Conservation (phyloP, 257 asterid species). For the Cruciata laevipes region DNA sequence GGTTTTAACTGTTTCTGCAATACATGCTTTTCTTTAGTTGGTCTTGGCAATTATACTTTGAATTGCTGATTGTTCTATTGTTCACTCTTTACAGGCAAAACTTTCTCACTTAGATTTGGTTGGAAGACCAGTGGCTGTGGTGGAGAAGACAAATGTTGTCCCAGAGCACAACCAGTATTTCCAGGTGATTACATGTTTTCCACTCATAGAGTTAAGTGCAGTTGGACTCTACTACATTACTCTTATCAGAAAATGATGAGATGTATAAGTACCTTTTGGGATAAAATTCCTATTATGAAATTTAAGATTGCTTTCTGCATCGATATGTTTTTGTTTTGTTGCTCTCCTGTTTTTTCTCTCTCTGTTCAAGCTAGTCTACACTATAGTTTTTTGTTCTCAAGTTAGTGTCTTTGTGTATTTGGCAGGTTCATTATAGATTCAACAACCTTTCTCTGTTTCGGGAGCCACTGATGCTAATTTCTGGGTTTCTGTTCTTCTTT, state of each 20-base stretch:
- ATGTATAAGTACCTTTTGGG: neutral
- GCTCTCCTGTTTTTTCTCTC: neutral
- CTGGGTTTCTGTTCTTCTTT: slow-evolving; percentile 80
- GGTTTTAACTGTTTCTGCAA: neutral
- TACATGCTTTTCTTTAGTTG: slow-evolving; percentile 1
- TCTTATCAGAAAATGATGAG: neutral
- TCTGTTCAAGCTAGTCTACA: neutral
- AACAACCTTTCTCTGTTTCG: slow-evolving; percentile 63
- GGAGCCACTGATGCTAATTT: slow-evolving; percentile 87
- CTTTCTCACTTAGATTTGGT: slow-evolving; percentile 81
- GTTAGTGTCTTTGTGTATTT: slow-evolving; percentile 11
- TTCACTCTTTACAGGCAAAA: slow-evolving; percentile 51
- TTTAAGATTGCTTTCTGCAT: neutral
- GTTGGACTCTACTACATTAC: neutral
- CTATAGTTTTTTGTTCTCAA: neutral
- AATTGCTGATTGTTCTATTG: slow-evolving; percentile 25
- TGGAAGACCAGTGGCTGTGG: slow-evolving; percentile 85
- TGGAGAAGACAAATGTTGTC: slow-evolving; percentile 75
- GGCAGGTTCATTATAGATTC: slow-evolving; percentile 88
- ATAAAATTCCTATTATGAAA: neutral
- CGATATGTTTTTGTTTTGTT: neutral
- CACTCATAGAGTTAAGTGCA: neutral
- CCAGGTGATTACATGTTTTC: slow-evolving; percentile 56
- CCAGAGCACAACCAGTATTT: slow-evolving; percentile 88
- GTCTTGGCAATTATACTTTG: slow-evolving; percentile 12